A percentile compares a stretch with the other conserved stretches of the same genome.
phyloP scores from a whole-genome alignment of 768 basidiomycete genomes.

The Lactarius indigo region DNA sequence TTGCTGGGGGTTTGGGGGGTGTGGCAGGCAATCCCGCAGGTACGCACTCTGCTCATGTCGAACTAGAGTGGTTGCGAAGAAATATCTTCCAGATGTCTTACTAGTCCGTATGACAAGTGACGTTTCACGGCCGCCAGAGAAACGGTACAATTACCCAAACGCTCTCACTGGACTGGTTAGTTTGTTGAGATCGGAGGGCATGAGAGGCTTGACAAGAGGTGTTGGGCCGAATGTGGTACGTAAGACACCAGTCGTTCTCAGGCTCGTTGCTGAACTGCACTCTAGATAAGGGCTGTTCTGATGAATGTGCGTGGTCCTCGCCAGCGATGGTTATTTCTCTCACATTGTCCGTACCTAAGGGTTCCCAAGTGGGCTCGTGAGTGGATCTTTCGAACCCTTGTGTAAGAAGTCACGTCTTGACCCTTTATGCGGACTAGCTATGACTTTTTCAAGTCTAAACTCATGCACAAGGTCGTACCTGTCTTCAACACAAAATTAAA shows the following conservation, averaged over 20 bases:
- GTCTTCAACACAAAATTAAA: slow-evolving; percentile 55
- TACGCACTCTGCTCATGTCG: slow-evolving; percentile 30
- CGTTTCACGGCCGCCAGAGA: slow-evolving; percentile 64
- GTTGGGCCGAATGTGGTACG: slow-evolving; percentile 74
- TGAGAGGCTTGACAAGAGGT: slow-evolving; percentile 65
- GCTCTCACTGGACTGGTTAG: slow-evolving; percentile 67
- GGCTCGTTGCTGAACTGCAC: slow-evolving; percentile 13
- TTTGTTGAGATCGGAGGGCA: slow-evolving; percentile 66
- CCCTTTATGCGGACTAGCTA: slow-evolving; percentile 44
- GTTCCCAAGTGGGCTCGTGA: slow-evolving; percentile 82
- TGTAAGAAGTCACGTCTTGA: slow-evolving; percentile 1
- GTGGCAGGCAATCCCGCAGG: slow-evolving; percentile 83
- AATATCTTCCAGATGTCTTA: slow-evolving; percentile 50
- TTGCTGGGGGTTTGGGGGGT: slow-evolving; percentile 80
- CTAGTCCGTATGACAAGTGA: slow-evolving; percentile 90
- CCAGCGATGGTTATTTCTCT: slow-evolving; percentile 9
- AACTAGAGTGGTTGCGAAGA: background rate
- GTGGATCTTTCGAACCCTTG: slow-evolving; percentile 31
- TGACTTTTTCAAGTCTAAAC: slow-evolving; percentile 65
- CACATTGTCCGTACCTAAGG: slow-evolving; percentile 38
- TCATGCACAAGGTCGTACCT: slow-evolving; percentile 53
- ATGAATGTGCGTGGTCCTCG: slow-evolving; percentile 61
- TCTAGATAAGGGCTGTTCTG: slow-evolving; percentile 56
- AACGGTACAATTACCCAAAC: slow-evolving; percentile 75
- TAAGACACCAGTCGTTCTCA: slow-evolving; percentile 13